Base-by-base conservation (phyloP, 768 basidiomycete species). In the Gelatoporia subvermispora region DNA sequence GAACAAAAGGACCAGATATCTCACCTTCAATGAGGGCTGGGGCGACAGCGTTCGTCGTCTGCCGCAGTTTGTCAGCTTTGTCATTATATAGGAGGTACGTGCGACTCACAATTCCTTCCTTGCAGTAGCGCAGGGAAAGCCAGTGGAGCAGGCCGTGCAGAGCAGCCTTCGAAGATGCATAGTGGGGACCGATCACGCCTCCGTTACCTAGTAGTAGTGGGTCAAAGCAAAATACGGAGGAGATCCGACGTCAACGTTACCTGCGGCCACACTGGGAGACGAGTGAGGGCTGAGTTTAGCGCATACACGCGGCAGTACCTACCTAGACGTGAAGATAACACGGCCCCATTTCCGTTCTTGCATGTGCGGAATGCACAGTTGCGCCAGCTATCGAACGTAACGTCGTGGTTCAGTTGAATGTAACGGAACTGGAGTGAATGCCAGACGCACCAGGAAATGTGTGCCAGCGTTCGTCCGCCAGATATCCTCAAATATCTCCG, bases 131-230 rank as follows among this genome's bases (percentile, higher is more conserved):
- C 41, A 60, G 62, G 8, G 77, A 72, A 16, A 78, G 61, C 78
- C 78, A 79, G 51, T 78, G 78, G 31, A 78, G 61, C 4, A 79
- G 65, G 0, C 78, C 78, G 52, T 79, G 77, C 50, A 78, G 53
- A 1, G 77, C 78, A 2, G 76, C 71, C 51, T 80, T 80, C 0
- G 77, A 77, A 1, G 76, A 78, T 5, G 78, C 76, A 47, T 80
- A 79, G 49, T 80, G 78, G 0, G 78, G 77, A 0, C 78, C 78
- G 39, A 80, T 66, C 2, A 79, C 73, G 1, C 78, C 78, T 9
- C 77, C 78, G 20, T 69, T 75, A 2, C 72, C 75, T 66, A 35
- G 3, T 13, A 5, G 20, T 21, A 25, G 23, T 5, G 8, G 9
- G 10, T 34, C 11, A 34, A 4, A 45, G 18, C 22, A 49, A 13